A percentile compares a stretch with the other conserved stretches of the same genome.
Evolutionary conservation across 139 green algal genomes (phyloP).

Genomic region (Closterium sp.): DNA sequence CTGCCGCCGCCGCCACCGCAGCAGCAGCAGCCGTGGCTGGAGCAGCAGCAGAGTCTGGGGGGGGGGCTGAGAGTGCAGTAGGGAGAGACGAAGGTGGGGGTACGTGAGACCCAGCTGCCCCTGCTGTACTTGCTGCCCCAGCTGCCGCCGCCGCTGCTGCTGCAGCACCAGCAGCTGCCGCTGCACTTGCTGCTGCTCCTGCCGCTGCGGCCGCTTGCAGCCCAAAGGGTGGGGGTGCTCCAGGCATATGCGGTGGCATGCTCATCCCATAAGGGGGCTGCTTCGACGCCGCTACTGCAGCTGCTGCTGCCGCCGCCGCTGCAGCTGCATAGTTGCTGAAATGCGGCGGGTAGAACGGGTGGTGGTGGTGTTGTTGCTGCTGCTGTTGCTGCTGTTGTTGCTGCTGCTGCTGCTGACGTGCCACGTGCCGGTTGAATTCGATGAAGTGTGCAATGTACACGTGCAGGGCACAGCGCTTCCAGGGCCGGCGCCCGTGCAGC

Average conservation of each 20-base stretch:
- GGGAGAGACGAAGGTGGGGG: background rate
- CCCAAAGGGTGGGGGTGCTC: background rate
- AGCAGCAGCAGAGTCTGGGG: background rate
- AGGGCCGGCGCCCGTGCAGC: constrained; percentile 21
- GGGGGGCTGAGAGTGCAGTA: background rate
- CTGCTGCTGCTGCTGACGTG: constrained; percentile 45
- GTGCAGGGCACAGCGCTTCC: constrained; percentile 64
- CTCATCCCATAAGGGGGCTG: background rate
- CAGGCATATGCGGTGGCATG: background rate
- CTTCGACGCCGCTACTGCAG: background rate
- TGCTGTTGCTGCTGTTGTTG: background rate
- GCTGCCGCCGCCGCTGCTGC: background rate
- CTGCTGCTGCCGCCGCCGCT: background rate
- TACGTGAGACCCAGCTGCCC: background rate
- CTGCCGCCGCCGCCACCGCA: background rate
- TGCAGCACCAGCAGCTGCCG: background rate
- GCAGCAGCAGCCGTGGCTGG: background rate
- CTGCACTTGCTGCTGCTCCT: background rate
- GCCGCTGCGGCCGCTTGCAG: background rate
- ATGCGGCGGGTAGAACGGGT: background rate
- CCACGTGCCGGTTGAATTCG: constrained; percentile 30
- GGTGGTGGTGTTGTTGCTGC: background rate
- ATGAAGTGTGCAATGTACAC: constrained; percentile 74
- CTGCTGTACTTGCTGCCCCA: background rate
- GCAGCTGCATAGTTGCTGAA: background rate